Base-by-base conservation (phyloP, 139 green algal genomes). In the Chlamydomonas incerta region DNA sequence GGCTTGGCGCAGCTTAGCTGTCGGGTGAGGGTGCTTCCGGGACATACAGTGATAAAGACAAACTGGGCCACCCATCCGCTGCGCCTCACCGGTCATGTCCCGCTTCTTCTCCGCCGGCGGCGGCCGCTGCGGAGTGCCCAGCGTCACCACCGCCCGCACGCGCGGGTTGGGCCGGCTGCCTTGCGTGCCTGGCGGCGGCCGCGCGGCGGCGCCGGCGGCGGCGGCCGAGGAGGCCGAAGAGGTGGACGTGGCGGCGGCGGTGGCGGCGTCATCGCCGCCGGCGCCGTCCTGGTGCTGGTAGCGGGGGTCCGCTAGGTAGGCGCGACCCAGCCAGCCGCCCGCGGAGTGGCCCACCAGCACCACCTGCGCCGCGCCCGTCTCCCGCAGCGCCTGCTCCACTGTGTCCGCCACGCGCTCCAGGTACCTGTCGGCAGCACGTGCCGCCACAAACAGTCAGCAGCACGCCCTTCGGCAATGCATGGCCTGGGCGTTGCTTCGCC, bases 281-380 rank as follows among this genome's bases (percentile, higher is more conserved):
- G 57, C 31, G 1, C 1, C 28, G 73, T 63, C 73, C 18, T n/a
- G 13, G 23, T 9, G 37, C 60, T 83, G 75, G 81, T 88, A 88
- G 8, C 41, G n/a, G 2, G 76, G 70, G 75, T 91, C 87, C 0
- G 63, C 93, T 18, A 95, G 37, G 87, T 92, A 95, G 3, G 93
- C 93, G 0, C 94, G 80, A 6, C 83, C 94, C 68, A 96, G 87
- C 93, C 94, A 96, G 66, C 94, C 94, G 35, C 94, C 94, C 6
- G 94, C 94, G 37, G 84, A 92, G 77, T 96, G 93, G 26, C 87
- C 87, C 17, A 96, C 85, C 33, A 96, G 60, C 28, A 89, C 74
- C 46, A 66, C 66, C 83, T 69, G 31, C 29, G 4, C 34, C n/a
- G 15, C 62, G 20, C 83, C 88, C 1, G 83, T 90, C 81, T 93